These are phyloP conservation scores for Rhynchospora tenuis DNA, from an alignment of 176 grass and related monocot species.

Conservation along the genomic window DNA sequence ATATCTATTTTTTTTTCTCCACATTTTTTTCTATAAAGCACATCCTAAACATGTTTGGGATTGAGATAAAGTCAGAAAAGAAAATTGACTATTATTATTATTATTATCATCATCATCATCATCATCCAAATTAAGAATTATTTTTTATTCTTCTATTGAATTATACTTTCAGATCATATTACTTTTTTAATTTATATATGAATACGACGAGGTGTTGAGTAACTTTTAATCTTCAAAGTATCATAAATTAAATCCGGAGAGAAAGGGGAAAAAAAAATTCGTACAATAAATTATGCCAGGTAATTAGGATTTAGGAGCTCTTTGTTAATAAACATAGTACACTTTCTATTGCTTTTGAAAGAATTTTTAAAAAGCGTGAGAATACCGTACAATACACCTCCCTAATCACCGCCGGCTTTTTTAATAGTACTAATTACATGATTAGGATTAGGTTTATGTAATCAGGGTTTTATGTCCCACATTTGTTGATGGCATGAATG, in stretches of 20 bases:
- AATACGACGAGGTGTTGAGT: no score
- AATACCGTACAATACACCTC: not conserved
- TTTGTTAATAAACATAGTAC: not conserved
- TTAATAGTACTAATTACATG: not conserved
- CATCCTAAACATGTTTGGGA: no score
- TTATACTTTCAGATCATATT: no score
- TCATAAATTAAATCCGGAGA: not conserved
- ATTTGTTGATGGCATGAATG: slow-evolving; percentile 10
- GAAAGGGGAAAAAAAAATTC: not conserved
- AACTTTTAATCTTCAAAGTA: not conserved
- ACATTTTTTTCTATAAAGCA: no score
- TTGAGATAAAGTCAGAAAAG: no score
- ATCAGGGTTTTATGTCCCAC: not conserved
- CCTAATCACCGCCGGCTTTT: not conserved
- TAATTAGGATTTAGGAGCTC: not conserved
- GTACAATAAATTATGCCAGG: not conserved
- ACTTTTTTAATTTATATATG: no score
- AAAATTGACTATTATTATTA: no score
- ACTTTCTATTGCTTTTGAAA: not conserved
- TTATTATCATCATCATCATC: no score
- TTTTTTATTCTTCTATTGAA: no score
- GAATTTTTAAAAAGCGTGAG: not conserved
- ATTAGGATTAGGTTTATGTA: not conserved
- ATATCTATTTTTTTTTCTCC: no score
- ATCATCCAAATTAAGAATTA: no score